These are phyloP conservation scores for Magnaporthiopsis poae DNA, from an alignment of 2,329 filamentous ascomycete genomes.

Conservation along the genomic window DNA sequence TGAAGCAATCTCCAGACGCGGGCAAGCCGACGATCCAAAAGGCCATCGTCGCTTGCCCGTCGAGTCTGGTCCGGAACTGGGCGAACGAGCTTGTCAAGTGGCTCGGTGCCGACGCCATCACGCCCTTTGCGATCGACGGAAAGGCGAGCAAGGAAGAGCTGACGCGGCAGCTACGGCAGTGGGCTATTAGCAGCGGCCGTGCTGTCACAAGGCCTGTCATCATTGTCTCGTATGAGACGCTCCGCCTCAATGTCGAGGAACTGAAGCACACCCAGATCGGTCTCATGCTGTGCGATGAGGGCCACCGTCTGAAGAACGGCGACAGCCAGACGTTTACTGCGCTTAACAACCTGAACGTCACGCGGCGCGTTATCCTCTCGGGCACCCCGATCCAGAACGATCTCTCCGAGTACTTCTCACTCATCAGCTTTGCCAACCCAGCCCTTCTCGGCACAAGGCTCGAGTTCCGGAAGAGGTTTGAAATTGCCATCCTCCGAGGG, in stretches of 20 bases:
- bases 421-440: constrained; percentile 94
- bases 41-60: constrained; percentile 91
- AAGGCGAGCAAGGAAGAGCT: constrained; percentile 93
- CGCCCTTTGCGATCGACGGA: constrained; percentile 89
- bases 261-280: constrained; percentile 85
- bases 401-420: constrained; percentile 90
- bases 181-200: constrained; percentile 86
- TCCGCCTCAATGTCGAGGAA: constrained; percentile 82
- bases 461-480: constrained; percentile 89
- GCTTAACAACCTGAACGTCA: constrained; percentile 81
- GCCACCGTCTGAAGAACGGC: constrained; percentile 90
- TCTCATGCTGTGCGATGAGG: constrained; percentile 88
- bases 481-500: constrained; percentile 82
- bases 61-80: constrained; percentile 94
- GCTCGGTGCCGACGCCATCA: constrained; percentile 84
- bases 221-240: constrained; percentile 94
- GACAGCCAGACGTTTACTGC: constrained; percentile 93
- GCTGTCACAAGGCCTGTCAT: constrained; percentile 83
- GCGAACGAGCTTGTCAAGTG: constrained; percentile 94
- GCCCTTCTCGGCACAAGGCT: constrained; percentile 76
- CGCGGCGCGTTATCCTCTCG: constrained; percentile 83
- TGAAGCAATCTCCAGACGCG: constrained; percentile 93
- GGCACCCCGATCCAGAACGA: constrained; percentile 98
- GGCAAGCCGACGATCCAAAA: constrained; percentile 91
- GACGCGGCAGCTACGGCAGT: constrained; percentile 80